Evolutionary conservation across 2,329 filamentous ascomycete species (phyloP).

Genomic region (Cryphonectria carpinicola): DNA sequence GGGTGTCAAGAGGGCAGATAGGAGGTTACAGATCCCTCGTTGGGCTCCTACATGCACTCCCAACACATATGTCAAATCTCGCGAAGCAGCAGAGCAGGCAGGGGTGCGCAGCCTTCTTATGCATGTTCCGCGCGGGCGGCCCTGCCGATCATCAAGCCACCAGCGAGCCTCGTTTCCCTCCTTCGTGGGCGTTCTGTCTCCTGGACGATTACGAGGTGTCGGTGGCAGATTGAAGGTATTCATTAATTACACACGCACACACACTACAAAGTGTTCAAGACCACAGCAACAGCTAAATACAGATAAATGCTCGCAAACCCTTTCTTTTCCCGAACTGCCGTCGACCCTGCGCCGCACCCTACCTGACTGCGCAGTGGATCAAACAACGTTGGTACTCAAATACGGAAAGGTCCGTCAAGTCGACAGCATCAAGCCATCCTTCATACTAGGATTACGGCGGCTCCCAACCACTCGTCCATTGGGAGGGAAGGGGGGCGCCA

Average conservation of each 20-base stretch:
- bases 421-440: not conserved
- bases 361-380: not conserved
- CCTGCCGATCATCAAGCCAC: not conserved
- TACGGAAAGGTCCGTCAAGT: not conserved
- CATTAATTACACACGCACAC: no score
- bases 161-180: not conserved
- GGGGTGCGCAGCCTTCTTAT: not conserved
- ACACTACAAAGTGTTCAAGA: no score
- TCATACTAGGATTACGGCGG: not conserved
- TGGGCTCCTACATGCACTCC: not conserved
- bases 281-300: no score
- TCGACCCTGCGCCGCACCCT: not conserved
- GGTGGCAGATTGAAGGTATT: not conserved
- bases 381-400: not conserved
- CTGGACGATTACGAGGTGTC: not conserved
- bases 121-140: not conserved
- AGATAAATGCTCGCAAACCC: no score
- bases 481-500: not conserved
- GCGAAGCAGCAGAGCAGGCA: constrained; percentile 1
- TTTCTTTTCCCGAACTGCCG: no score
- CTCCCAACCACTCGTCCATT: not conserved
- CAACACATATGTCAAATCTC: not conserved
- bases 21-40: constrained; percentile 2
- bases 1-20: not conserved
- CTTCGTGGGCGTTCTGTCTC: no score